Evolutionary conservation across 208 protist genomes (phyloP), one percentile per base, ranked within the genome.

Genomic region (Naegleria fowleri): DNA sequence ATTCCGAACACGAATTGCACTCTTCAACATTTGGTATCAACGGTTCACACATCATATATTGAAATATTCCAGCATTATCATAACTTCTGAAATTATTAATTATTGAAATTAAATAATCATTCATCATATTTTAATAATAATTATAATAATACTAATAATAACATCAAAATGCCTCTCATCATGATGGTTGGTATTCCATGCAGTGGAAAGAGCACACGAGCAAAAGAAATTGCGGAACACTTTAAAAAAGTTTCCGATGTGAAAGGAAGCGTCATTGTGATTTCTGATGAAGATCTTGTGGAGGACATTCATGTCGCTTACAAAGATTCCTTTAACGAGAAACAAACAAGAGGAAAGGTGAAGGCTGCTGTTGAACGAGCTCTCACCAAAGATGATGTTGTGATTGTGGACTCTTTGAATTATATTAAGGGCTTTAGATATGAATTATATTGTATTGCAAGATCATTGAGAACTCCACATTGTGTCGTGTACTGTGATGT

Each of bases 341-440:
- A 91, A 88, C 33, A 85, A 52, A 86, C 67, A 4, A 85, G 90
- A 91, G 90, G 83, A 52, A 86, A 36, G 9, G 19, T 91, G 25
- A 91, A 91, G 76, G 48, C 83, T 15, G 33, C 59, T 22, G 40
- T 55, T 25, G 59, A 85, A 79, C 16, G 67, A 83, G 6, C 19
- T 33, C 19, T 91, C 1, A 86, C 25, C n/a, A 84, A 79, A 16
- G 67, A 91, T n/a, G n/a, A 25, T 79, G 25, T 86, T 9, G 55
- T 91, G 0, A 91, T 91, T 86, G 43, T 59, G n/a, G 90, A 91
- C 22, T 89, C 83, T 13, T 11, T 86, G 38, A 91, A 91, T 51
- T 91, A 91, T 79, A 91, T 91, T 15, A 91, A 91, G 36, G 90
- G 90, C 7, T 91, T 86, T 51, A 83, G 90, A n/a, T 91, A 79